phyloP scores from a whole-genome alignment of 75 land plant species.

The Pinus tabuliformis region DNA sequence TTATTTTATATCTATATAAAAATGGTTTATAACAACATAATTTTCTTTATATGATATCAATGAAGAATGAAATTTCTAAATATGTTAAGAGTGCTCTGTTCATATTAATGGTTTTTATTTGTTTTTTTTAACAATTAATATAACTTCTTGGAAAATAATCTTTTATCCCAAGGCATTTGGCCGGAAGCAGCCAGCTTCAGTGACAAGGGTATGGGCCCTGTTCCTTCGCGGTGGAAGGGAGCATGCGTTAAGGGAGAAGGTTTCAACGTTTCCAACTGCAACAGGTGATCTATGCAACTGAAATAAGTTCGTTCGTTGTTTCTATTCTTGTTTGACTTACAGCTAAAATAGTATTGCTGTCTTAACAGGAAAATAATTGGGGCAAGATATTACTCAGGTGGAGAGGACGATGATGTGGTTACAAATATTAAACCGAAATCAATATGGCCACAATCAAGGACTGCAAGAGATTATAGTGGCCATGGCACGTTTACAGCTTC shows the following conservation, averaged over 20 bases:
- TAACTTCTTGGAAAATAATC: too few relatives aligned
- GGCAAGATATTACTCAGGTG: constrained; percentile 44
- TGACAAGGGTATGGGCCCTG: constrained; percentile 36
- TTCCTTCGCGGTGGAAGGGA: constrained; percentile 73
- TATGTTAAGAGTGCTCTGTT: too few relatives aligned
- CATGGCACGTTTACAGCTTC: constrained; percentile 84
- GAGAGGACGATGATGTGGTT: too few relatives aligned
- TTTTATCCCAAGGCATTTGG: too few relatives aligned
- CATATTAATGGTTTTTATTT: too few relatives aligned
- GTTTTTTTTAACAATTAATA: too few relatives aligned
- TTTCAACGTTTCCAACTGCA: constrained; percentile 37
- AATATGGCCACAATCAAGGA: constrained; percentile 6
- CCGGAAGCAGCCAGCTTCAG: constrained; percentile 76
- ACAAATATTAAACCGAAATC: not conserved
- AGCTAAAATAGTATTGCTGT: not conserved
- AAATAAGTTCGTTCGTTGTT: too few relatives aligned
- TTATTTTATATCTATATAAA: too few relatives aligned
- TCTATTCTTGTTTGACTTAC: not conserved
- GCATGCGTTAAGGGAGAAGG: constrained; percentile 60
- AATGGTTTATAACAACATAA: too few relatives aligned
- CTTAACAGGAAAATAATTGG: constrained; percentile 67
- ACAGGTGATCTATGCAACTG: too few relatives aligned
- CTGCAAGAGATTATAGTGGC: constrained; percentile 61
- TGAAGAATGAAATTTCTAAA: too few relatives aligned
- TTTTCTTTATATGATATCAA: too few relatives aligned